Base-by-base conservation (phyloP, 371 early-diverging fungal genomes). In the Actinomucor elegans region DNA sequence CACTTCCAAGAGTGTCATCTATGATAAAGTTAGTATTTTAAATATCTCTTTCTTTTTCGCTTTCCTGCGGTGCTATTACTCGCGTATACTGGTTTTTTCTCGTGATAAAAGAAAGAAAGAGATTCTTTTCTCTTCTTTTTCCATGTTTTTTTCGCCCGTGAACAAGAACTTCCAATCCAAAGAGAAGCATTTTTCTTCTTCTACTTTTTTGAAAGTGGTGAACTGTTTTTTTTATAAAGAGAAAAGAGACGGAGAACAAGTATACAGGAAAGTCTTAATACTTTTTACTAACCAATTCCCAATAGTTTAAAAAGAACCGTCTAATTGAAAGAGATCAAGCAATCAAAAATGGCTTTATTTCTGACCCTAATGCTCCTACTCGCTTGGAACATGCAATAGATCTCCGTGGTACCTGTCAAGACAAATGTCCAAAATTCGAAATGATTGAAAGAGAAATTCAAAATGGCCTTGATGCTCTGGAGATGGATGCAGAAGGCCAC, bases 351-450 rank as follows among this genome's bases (percentile, higher is more conserved):
- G 79, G 79, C 6, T 42, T 69, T 0, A 87, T 93, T 56, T 76
- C 80, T 3, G 88, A 89, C 52, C 86, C 90, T 0, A 50, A 80
- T 28, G 66, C 67, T 1, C 77, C 73, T 1, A 71, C 68, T 31
- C 59, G 72, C 1, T 65, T 92, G 12, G 79, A 81, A 48, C 83
- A 89, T 21, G 91, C 92, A 4, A 80, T 86, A 34, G 66, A 78
- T 21, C 82, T 95, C 41, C 66, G 84, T 14, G 95, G 93, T 5
- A 90, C 91, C 4, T 95, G 96, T 52, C 58, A 61, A 61, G 85
- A 84, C 8, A 95, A 92, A 92, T 95, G 97, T 61, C 94, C 97
- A 0, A 89, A 85, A 52, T 94, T 84, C 60, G 97, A 96, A 67
- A 77, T 88, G n/a, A 78, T 90, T 27, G 93, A 95, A 57, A 79